Conservation (phyloP, 2,329 filamentous ascomycete genomes). For the Aspergillus pseudoglaucus region DNA sequence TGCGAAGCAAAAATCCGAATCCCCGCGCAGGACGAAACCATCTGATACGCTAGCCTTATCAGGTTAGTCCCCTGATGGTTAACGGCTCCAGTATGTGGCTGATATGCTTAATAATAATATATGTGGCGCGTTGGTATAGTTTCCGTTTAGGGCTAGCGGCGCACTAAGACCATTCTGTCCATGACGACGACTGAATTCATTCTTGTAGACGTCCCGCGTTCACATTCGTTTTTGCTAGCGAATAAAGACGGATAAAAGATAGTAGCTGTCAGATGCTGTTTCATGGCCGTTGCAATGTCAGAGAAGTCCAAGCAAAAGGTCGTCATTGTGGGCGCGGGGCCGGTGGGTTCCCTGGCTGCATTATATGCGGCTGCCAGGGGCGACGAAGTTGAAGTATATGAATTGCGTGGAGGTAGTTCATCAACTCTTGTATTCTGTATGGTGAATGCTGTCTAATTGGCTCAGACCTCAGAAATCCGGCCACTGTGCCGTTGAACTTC, state of each 20-base stretch:
- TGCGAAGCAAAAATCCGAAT: not conserved
- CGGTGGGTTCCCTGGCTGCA: conserved; percentile 85
- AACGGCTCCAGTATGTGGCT: not conserved
- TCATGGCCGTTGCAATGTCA: not conserved
- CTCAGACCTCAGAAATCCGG: conserved; percentile 76
- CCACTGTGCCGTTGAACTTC: conserved; percentile 82
- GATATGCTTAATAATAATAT: not conserved
- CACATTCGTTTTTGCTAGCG: too few relatives aligned
- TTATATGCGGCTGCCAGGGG: conserved; percentile 86
- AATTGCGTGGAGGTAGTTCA: conserved; percentile 72
- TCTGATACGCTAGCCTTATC: not conserved
- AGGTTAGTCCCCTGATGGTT: not conserved
- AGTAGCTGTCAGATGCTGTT: not conserved
- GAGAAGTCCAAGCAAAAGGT: conserved; percentile 53
- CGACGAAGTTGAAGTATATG: conserved; percentile 87
- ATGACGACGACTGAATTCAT: too few relatives aligned
- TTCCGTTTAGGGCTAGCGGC: too few relatives aligned
- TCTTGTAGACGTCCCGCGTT: too few relatives aligned
- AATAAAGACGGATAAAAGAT: too few relatives aligned
- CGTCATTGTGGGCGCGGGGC: conserved; percentile 83
- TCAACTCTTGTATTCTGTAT: not conserved
- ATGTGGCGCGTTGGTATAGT: not conserved
- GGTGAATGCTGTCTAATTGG: conserved; percentile 1
- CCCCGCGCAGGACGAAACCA: not conserved
- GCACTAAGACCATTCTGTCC: too few relatives aligned